Evolutionary conservation across 495 filamentous ascomycete species (phyloP), one percentile per base, ranked within the genome.

Genomic region (Hypoxylon subgilvum): DNA sequence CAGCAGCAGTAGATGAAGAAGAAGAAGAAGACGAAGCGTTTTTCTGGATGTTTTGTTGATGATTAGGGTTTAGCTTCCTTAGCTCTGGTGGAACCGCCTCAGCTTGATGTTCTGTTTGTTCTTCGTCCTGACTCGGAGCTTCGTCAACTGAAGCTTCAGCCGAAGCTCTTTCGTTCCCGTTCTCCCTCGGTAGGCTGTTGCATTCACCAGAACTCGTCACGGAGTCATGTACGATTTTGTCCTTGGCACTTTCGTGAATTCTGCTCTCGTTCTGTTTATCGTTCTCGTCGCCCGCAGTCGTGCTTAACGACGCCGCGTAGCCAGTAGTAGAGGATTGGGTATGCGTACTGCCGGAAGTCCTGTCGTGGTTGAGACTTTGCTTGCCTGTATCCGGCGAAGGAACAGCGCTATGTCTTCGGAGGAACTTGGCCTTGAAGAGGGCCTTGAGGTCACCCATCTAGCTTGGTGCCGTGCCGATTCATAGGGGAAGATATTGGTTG

Each of bases 351-450:
- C 60, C 60, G 17, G 67, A 69, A 30, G 63, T 36, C 46, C 57
- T 34, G 36, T 64, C 52, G 7, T 49, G 61, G 35, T 52, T 56
- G 43, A 55, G 17, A 50, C 64, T 64, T 28, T 52, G 59, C 65
- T 65, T 69, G 60, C 66, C 70, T 12, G 72, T 68, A 19, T 72
- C 60, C 12, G 75, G 40, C 22, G 70, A 69, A 23, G 70, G 69
- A 31, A 71, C 59, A 14, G 66, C 69, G 23, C 77, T 79, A 41
- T 75, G 65, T 61, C 78, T 65, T 47, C 79, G 70, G 41, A 69
- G 65, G 51, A 82, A 74, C 54, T 74, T 80, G 61, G 76, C 73
- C 50, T 75, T 75, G 48, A 81, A 69, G 38, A 74, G 75, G 51
- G 73, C 66, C 65, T 66, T 75, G 42, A 82, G 65, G 51, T 77